A percentile compares a stretch with the other conserved stretches of the same genome.
Conservation (phyloP, 768 basidiomycete species). For the Boletus tylopilopsis region DNA sequence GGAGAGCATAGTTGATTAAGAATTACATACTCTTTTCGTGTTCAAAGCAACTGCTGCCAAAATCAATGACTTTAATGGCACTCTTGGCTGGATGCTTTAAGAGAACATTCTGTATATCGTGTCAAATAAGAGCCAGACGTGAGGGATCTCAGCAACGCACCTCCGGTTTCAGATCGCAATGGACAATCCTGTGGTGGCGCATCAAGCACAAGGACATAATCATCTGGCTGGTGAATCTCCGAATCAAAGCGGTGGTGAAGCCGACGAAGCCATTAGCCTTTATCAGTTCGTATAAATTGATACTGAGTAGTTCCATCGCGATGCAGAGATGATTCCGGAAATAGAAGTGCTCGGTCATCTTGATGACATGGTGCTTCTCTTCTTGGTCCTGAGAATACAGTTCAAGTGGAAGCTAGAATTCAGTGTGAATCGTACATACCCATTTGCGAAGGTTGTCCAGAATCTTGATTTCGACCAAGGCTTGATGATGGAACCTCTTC, state of each 20-base stretch:
- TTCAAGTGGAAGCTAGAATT: background rate
- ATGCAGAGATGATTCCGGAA: constrained; percentile 98
- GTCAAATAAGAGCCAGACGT: background rate
- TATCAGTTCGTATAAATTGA: constrained; percentile 98
- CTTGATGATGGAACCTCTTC: constrained; percentile 98
- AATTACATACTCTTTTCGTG: constrained; percentile 88
- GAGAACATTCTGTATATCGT: constrained; percentile 72
- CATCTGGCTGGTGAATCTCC: constrained; percentile 97
- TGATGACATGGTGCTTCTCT: constrained; percentile 95
- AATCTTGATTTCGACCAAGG: constrained; percentile 98
- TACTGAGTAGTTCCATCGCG: constrained; percentile 95
- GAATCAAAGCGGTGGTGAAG: constrained; percentile 93
- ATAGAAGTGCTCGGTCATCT: constrained; percentile 98
- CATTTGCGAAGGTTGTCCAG: constrained; percentile 95
- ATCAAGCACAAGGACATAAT: constrained; percentile 86
- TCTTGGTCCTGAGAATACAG: constrained; percentile 76
- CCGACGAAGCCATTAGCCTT: constrained; percentile 98
- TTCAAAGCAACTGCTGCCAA: constrained; percentile 97
- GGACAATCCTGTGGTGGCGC: constrained; percentile 96
- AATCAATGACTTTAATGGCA: constrained; percentile 97
- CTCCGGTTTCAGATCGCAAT: constrained; percentile 99
- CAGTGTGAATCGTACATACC: constrained; percentile 49
- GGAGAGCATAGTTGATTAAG: background rate
- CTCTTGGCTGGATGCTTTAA: constrained; percentile 94
- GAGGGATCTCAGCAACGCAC: constrained; percentile 38